Conservation (phyloP, 441 rosid genomes). For the Lepidium campestre region DNA sequence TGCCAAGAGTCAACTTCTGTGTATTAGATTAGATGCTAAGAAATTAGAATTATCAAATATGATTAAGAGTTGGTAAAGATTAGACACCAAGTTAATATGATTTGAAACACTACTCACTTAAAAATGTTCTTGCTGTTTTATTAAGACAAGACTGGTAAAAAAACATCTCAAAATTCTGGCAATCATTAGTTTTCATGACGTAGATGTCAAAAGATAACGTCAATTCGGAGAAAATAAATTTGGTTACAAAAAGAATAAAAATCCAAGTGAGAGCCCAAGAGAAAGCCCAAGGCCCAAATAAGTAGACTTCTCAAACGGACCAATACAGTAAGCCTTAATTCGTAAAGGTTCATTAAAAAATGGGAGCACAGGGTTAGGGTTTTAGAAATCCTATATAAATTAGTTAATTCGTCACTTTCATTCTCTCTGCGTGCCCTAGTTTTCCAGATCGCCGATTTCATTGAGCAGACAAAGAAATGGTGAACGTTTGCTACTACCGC, state of each 20-base stretch:
- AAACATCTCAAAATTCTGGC: not conserved
- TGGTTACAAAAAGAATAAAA: not conserved
- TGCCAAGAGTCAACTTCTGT: not conserved
- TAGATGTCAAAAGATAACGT: not conserved
- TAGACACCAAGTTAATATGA: not conserved
- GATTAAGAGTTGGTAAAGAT: not conserved
- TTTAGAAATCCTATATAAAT: conserved; percentile 13
- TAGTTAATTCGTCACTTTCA: not conserved
- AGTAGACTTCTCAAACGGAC: not conserved
- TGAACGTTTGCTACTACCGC: conserved; percentile 68
- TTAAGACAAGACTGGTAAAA: conserved; percentile 5
- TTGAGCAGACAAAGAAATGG: conserved; percentile 38
- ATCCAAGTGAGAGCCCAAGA: not conserved
- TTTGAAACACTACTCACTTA: not conserved
- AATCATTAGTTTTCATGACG: not conserved
- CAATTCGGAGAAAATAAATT: too few relatives aligned
- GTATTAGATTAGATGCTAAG: not conserved
- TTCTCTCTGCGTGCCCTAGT: conserved; percentile 2
- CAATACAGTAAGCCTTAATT: not conserved
- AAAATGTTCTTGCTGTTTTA: not conserved
- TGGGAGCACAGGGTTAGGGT: conserved; percentile 1
- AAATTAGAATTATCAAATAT: not conserved
- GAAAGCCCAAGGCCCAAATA: not conserved
- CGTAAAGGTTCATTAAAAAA: not conserved
- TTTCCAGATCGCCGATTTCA: conserved; percentile 7